Conservation (phyloP, 2,329 filamentous ascomycete genomes). For the Claviceps purpurea region DNA sequence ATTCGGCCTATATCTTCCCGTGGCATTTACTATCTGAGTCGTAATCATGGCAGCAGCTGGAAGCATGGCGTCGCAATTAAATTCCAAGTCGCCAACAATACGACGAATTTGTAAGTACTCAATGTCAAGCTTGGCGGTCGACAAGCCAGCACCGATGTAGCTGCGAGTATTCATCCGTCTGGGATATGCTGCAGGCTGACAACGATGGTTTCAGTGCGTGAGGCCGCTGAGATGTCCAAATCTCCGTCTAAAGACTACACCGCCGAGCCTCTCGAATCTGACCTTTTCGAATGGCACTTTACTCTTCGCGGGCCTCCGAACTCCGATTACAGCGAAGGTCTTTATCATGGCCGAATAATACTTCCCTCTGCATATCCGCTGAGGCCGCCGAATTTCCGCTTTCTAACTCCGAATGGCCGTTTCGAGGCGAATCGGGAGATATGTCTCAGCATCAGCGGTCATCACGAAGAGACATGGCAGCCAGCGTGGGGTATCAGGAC, state of each 20-base stretch:
- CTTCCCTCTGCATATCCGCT: constrained; percentile 83
- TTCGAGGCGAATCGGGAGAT: constrained; percentile 98
- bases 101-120: constrained; percentile 58
- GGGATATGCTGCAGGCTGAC: neutral
- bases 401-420: constrained; percentile 78
- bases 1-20: neutral
- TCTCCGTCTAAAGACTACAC: constrained; percentile 75
- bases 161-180: neutral
- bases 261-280: constrained; percentile 70
- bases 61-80: constrained; percentile 33
- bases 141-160: neutral
- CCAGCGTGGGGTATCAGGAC: constrained; percentile 94
- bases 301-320: constrained; percentile 81
- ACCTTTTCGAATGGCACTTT: constrained; percentile 99
- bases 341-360: constrained; percentile 93
- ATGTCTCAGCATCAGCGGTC: constrained; percentile 82
- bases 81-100: constrained; percentile 70
- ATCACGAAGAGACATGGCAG: constrained; percentile 98
- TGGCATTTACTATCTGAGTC: neutral
- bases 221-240: constrained; percentile 73
- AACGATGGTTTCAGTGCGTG: constrained; percentile 48
- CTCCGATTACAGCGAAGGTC: constrained; percentile 64
- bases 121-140: neutral
- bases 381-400: constrained; percentile 88
- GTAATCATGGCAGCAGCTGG: constrained; percentile 2